Conservation (phyloP, 2,329 filamentous ascomycete species). For the Claviceps sp. region DNA sequence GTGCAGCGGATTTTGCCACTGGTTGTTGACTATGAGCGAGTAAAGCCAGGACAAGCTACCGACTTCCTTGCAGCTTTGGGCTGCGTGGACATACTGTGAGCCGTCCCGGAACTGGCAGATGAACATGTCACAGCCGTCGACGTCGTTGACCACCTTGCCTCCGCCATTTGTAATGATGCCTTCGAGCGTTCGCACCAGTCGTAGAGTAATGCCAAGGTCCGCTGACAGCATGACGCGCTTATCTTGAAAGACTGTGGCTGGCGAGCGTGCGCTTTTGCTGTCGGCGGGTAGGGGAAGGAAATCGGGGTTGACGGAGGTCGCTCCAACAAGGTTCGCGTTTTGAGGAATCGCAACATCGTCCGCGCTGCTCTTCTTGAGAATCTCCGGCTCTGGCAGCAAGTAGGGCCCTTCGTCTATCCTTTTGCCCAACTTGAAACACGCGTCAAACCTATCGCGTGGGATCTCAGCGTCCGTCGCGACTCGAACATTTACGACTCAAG, state of each 20-base stretch:
- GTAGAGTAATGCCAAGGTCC: constrained; percentile 58
- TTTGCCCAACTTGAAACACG: constrained; percentile 85
- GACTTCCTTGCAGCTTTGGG: constrained; percentile 65
- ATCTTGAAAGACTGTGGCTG: constrained; percentile 61
- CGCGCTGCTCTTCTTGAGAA: constrained; percentile 47
- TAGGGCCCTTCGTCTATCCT: constrained; percentile 85
- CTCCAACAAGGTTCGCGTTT: constrained; percentile 52
- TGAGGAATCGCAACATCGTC: constrained; percentile 41
- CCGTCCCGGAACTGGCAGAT: constrained; percentile 82
- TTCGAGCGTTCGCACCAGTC: constrained; percentile 53
- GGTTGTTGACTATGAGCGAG: constrained; percentile 74
- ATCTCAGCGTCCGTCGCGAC: not conserved
- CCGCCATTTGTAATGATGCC: constrained; percentile 59
- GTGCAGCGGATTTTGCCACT: constrained; percentile 74
- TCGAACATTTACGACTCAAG: not conserved
- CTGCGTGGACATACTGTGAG: constrained; percentile 61
- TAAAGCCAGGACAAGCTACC: constrained; percentile 93
- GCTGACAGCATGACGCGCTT: constrained; percentile 64
- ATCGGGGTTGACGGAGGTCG: constrained; percentile 38
- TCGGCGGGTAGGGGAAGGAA: constrained; percentile 30
- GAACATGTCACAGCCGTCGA: constrained; percentile 66
- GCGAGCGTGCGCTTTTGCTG: constrained; percentile 28
- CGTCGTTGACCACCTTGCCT: constrained; percentile 50
- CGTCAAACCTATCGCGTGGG: constrained; percentile 60
- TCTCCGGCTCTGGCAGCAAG: constrained; percentile 70